Base-by-base conservation (phyloP, 2,329 filamentous ascomycete species). In the Verticillium alfalfae region DNA sequence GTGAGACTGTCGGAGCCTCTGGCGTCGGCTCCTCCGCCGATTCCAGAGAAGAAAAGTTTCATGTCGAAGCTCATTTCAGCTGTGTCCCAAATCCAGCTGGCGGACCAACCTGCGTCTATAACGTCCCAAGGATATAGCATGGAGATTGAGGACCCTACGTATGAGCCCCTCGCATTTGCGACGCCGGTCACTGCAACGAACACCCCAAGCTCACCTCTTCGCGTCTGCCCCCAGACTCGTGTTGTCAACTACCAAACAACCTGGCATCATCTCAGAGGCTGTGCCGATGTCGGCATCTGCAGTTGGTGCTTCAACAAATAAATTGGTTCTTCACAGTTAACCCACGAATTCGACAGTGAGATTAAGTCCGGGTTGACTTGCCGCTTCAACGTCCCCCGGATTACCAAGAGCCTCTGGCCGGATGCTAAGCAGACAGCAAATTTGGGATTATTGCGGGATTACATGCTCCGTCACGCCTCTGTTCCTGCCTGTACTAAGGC, bases 241-340 rank as follows among this genome's bases (percentile, higher is more conserved):
- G 18, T 57, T 0, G 63, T 76, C 0, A 64, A 66, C 22, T 76
- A 75, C 49, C 62, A 66, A 0, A 64, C 72, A 0, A 68, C 68
- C n/a, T 77, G 74, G 71, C 73, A 76, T 56, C 67, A 65, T 1
- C 57, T 71, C 1, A 61, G 64, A 2, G 67, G 69, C 3, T 38
- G 68, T 2, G 70, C 73, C 0, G 65, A 69, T 1, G 78, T 72
- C 31, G 61, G 72, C 3, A 68, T 80, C 38, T 81, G 79, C 64
- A 77, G 76, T 1, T 67, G 71, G 26, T 81, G 79, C 64, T 74
- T 78, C 38, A 69, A 71, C 6, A 74, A 77, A 36, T 60, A 77
- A 61, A 72, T 81, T 13, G 62, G 70, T 26, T 26, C 60, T 0
- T 77, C 75, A 0, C 55, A 49, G 0, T 69, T 79, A 3, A 67